Evolutionary conservation across 129 eudicot species (phyloP).

Genomic region (Saussurea involucrata): DNA sequence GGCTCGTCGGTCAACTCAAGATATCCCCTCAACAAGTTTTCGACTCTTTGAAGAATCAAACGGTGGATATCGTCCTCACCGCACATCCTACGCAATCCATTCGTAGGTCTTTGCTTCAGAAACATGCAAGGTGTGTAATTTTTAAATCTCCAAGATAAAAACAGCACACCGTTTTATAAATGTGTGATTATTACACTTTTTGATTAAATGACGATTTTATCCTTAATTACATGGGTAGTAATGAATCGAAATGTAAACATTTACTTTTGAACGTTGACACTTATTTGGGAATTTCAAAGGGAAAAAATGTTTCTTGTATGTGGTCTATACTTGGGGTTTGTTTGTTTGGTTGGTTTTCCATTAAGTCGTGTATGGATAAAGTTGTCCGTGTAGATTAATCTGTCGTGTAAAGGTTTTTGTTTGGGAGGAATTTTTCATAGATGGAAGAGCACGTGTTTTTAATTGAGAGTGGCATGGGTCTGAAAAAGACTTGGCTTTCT

Average conservation of each 20-base stretch:
- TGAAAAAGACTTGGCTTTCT: no score
- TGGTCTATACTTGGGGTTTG: no score
- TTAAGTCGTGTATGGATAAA: no score
- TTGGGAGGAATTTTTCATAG: no score
- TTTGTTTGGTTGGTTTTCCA: no score
- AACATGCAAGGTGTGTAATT: slow-evolving; percentile 61
- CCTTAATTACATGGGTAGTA: neutral
- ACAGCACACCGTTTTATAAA: neutral
- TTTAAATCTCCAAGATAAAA: neutral
- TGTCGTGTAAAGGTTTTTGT: no score
- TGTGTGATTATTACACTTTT: neutral
- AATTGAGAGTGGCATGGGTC: no score
- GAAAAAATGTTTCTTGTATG: no score
- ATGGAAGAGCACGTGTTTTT: no score
- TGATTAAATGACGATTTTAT: neutral
- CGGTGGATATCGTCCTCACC: slow-evolving; percentile 72
- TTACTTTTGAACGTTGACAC: no score
- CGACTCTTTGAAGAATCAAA: slow-evolving; percentile 79
- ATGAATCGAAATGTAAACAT: neutral
- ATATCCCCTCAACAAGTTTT: slow-evolving; percentile 73
- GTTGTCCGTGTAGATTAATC: no score
- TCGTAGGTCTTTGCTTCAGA: slow-evolving; percentile 82
- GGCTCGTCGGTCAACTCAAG: slow-evolving; percentile 60
- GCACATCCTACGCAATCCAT: slow-evolving; percentile 91
- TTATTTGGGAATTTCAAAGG: no score